Evolutionary conservation across 2,329 filamentous ascomycete genomes (phyloP).

Genomic region (Fusarium denticulatum): DNA sequence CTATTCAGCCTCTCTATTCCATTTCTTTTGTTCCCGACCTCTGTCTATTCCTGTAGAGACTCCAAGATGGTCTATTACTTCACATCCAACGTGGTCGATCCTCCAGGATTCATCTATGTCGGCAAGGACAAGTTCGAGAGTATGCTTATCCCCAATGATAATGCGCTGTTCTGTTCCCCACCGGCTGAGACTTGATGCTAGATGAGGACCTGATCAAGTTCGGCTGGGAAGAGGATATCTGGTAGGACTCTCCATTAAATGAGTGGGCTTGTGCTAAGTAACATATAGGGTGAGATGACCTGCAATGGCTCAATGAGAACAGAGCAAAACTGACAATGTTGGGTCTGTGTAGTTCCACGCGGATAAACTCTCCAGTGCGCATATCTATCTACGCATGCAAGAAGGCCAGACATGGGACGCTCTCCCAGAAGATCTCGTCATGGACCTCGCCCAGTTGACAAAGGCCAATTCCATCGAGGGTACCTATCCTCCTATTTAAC

Average conservation of each 20-base stretch:
- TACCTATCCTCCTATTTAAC: conserved; percentile 41
- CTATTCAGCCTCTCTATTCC: background rate
- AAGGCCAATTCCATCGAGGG: conserved; percentile 99
- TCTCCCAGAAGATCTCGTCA: conserved; percentile 78
- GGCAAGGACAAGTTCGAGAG: conserved; percentile 99
- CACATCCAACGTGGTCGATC: conserved; percentile 83
- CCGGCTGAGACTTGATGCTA: conserved; percentile 52
- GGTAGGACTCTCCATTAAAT: conserved; percentile 63
- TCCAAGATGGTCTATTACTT: conserved; percentile 91
- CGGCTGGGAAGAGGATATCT: conserved; percentile 95
- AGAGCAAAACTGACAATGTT: background rate
- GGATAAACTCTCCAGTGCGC: conserved; percentile 95
- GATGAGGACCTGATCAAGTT: conserved; percentile 97
- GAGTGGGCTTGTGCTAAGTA: conserved; percentile 10
- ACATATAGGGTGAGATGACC: conserved; percentile 33
- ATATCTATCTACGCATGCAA: conserved; percentile 89
- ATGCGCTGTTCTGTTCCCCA: conserved; percentile 6
- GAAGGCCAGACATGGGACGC: conserved; percentile 85
- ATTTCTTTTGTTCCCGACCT: background rate
- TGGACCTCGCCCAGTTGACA: conserved; percentile 94
- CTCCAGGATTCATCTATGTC: conserved; percentile 89
- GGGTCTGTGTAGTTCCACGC: conserved; percentile 80
- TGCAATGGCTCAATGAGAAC: background rate
- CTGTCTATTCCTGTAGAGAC: background rate
- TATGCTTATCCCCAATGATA: conserved; percentile 57